Evolutionary conservation across 768 basidiomycete species (phyloP).

Genomic region (Pisolithus microcarpus): DNA sequence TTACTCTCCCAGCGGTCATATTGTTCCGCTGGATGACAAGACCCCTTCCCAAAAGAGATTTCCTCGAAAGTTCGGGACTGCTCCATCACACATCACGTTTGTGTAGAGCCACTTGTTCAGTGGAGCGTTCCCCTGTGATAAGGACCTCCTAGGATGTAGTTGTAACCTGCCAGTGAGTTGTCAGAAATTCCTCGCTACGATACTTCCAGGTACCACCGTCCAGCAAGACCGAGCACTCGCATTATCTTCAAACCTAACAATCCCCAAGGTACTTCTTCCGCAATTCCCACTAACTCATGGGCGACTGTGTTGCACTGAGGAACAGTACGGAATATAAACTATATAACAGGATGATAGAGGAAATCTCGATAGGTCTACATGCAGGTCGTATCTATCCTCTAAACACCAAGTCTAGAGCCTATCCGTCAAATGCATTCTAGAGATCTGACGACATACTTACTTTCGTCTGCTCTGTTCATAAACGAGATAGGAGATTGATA

Average conservation of each 20-base stretch:
- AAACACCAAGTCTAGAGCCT: conserved; percentile 52
- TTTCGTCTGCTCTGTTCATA: conserved; percentile 81
- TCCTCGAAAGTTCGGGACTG: too few species aligned
- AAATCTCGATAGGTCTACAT: conserved; percentile 17
- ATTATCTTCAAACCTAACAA: conserved; percentile 38
- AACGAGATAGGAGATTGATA: conserved; percentile 95
- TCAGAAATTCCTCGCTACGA: conserved; percentile 41
- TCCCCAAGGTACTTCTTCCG: not conserved
- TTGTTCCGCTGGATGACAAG: conserved; percentile 54
- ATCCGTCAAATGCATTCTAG: conserved; percentile 1
- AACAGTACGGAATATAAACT: conserved; percentile 16
- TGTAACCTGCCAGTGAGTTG: conserved; percentile 21
- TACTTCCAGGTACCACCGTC: conserved; percentile 35
- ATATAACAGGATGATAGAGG: conserved; percentile 11
- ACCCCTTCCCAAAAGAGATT: conserved; percentile 7
- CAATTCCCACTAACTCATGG: conserved; percentile 1
- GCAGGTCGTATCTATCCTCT: conserved; percentile 21
- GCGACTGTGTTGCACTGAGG: conserved; percentile 14
- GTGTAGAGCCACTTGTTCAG: not conserved
- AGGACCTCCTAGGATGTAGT: conserved; percentile 32
- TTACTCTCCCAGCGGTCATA: too few species aligned
- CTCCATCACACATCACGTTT: too few species aligned
- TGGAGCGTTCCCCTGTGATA: not conserved
- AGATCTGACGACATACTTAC: conserved; percentile 32
- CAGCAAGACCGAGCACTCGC: conserved; percentile 43